phyloP scores from a whole-genome alignment of 257 asterid species.

The Nicotiana knightiana region DNA sequence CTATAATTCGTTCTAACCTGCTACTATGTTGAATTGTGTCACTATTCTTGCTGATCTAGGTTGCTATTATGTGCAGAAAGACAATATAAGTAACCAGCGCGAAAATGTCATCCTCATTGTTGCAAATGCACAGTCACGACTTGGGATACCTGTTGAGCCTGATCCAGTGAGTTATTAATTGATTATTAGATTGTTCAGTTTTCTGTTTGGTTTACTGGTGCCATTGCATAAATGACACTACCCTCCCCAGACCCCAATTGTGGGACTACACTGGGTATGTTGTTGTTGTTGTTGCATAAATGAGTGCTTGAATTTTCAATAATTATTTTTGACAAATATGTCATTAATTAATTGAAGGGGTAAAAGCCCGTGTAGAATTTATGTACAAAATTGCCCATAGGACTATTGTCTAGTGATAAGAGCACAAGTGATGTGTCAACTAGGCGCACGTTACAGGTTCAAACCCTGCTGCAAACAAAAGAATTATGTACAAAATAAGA shows the following conservation, averaged over 20 bases:
- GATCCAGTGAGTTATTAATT: slow-evolving; percentile 60
- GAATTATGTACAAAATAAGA: neutral
- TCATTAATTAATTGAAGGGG: neutral
- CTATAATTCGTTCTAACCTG: neutral
- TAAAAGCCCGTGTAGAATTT: neutral
- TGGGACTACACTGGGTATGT: too few relatives aligned
- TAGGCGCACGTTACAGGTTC: too few relatives aligned
- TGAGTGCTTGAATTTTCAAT: slow-evolving; percentile 1
- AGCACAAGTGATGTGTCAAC: too few relatives aligned
- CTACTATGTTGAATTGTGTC: neutral
- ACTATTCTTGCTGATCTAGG: neutral
- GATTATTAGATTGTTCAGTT: neutral
- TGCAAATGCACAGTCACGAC: slow-evolving; percentile 87
- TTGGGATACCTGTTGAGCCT: slow-evolving; percentile 61
- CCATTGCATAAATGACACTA: neutral
- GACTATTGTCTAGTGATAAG: too few relatives aligned
- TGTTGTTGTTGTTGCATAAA: neutral
- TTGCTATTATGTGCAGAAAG: slow-evolving; percentile 55
- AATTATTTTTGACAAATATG: neutral
- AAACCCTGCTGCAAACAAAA: too few relatives aligned
- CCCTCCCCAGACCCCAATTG: too few relatives aligned
- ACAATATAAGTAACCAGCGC: slow-evolving; percentile 89
- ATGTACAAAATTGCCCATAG: too few relatives aligned
- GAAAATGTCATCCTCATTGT: slow-evolving; percentile 80
- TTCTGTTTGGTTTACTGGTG: neutral